Evolutionary conservation across 495 filamentous ascomycete genomes (phyloP).

Genomic region (Daldinia concentrica): DNA sequence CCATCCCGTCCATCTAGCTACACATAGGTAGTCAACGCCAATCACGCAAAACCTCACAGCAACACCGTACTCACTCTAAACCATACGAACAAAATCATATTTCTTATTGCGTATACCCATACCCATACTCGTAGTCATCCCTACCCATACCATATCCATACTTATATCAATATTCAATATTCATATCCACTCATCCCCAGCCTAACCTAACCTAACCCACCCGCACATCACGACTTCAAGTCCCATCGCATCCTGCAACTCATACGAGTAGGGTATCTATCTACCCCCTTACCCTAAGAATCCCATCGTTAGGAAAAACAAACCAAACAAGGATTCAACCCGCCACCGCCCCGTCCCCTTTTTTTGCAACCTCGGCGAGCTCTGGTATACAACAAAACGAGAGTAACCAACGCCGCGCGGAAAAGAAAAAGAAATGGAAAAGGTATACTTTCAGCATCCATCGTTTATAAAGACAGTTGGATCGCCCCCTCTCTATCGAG

Average conservation of each 20-base stretch:
- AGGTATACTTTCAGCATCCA: constrained; percentile 16
- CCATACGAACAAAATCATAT: neutral
- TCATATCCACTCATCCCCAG: too few species aligned
- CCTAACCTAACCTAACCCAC: too few species aligned
- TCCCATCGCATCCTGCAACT: too few species aligned
- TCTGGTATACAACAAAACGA: constrained; percentile 1
- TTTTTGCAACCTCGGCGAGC: neutral
- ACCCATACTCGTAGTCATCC: too few species aligned
- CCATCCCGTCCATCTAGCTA: too few species aligned
- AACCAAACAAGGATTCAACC: neutral
- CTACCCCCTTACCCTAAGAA: neutral
- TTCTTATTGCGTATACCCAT: too few species aligned
- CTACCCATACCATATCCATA: too few species aligned
- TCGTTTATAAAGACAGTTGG: neutral
- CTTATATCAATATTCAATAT: too few species aligned
- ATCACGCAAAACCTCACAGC: neutral
- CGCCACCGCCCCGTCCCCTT: neutral
- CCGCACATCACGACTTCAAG: neutral
- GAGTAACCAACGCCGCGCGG: constrained; percentile 22
- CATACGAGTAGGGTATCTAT: neutral
- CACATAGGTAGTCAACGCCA: too few species aligned
- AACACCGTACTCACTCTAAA: neutral
- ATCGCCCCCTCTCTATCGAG: neutral
- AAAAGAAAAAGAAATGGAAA: neutral
- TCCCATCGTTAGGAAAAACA: neutral